A percentile compares a stretch with the other conserved stretches of the same genome.
phyloP scores from a whole-genome alignment of 2,329 filamentous ascomycete species.

The Aspergillus pseudoterreus region DNA sequence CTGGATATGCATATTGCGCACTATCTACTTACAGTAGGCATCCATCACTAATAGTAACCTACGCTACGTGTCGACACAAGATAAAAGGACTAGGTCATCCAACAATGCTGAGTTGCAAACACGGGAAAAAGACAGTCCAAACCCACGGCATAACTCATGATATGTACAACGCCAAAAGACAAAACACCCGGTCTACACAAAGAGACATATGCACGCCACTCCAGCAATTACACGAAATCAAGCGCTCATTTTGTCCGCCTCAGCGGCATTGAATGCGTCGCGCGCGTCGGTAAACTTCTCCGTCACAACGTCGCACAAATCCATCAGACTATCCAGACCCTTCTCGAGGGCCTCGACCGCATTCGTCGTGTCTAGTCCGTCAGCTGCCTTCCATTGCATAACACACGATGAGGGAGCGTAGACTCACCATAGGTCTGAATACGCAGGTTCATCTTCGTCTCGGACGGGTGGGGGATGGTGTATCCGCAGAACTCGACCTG shows the following conservation, averaged over 20 bases:
- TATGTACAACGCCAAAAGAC: slow-evolving; percentile 6
- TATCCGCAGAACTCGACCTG: slow-evolving; percentile 98
- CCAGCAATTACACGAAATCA: slow-evolving; percentile 12
- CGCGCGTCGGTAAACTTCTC: slow-evolving; percentile 76
- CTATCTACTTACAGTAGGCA: too few species aligned
- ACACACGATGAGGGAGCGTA: slow-evolving; percentile 5
- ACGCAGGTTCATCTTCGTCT: slow-evolving; percentile 92
- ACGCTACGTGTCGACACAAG: too few species aligned
- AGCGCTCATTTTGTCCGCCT: slow-evolving; percentile 32
- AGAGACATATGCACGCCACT: slow-evolving; percentile 1
- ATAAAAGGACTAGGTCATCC: too few species aligned
- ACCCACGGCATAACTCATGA: slow-evolving; percentile 4
- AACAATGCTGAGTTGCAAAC: slow-evolving; percentile 2
- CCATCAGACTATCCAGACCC: slow-evolving; percentile 81
- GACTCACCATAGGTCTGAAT: slow-evolving; percentile 91
- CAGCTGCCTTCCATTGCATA: not conserved
- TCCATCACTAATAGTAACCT: too few species aligned
- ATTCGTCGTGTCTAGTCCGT: slow-evolving; percentile 64
- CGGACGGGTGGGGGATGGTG: slow-evolving; percentile 93
- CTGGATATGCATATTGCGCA: too few species aligned
- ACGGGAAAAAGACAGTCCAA: not conserved
- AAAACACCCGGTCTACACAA: slow-evolving; percentile 11
- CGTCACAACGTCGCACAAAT: slow-evolving; percentile 88
- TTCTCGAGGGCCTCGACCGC: slow-evolving; percentile 86
- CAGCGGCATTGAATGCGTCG: slow-evolving; percentile 53